These are phyloP conservation scores for Lentinula boryana DNA, from an alignment of 768 basidiomycete genomes.

Conservation along the genomic window DNA sequence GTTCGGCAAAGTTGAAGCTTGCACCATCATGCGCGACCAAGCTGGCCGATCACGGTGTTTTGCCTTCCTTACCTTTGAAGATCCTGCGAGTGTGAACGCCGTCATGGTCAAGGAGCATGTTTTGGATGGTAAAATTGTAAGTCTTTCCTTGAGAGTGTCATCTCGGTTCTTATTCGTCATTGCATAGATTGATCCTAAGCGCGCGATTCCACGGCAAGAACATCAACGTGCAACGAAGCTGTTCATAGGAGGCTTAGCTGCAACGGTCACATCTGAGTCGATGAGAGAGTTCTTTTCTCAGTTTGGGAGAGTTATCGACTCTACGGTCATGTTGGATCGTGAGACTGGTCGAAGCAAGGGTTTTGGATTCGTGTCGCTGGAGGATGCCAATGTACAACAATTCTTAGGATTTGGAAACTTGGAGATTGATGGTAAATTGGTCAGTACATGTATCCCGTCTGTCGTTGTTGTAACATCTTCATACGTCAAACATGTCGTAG, in stretches of 20 bases:
- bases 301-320: slow-evolving; percentile 94
- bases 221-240: slow-evolving; percentile 91
- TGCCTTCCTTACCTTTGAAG: slow-evolving; percentile 95
- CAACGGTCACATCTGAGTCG: slow-evolving; percentile 87
- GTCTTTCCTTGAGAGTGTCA: slow-evolving; percentile 42
- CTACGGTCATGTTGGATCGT: slow-evolving; percentile 97
- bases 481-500: slow-evolving; percentile 29
- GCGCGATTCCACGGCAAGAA: slow-evolving; percentile 95
- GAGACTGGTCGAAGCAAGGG: slow-evolving; percentile 95
- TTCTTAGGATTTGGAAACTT: slow-evolving; percentile 86
- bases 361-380: slow-evolving; percentile 96
- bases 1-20: slow-evolving; percentile 95
- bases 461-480: slow-evolving; percentile 25
- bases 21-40: slow-evolving; percentile 98
- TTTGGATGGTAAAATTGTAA: slow-evolving; percentile 94
- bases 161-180: slow-evolving; percentile 29
- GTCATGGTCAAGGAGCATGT: slow-evolving; percentile 95
- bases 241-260: slow-evolving; percentile 92
- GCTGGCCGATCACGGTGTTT: slow-evolving; percentile 95
- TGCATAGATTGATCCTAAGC: slow-evolving; percentile 93
- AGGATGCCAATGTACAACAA: slow-evolving; percentile 81
- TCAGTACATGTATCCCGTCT: slow-evolving; percentile 39
- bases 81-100: slow-evolving; percentile 86
- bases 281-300: slow-evolving; percentile 92
- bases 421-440: slow-evolving; percentile 92